Evolutionary conservation across 495 filamentous ascomycete genomes (phyloP).

Genomic region (Talaromyces trachyspermus): DNA sequence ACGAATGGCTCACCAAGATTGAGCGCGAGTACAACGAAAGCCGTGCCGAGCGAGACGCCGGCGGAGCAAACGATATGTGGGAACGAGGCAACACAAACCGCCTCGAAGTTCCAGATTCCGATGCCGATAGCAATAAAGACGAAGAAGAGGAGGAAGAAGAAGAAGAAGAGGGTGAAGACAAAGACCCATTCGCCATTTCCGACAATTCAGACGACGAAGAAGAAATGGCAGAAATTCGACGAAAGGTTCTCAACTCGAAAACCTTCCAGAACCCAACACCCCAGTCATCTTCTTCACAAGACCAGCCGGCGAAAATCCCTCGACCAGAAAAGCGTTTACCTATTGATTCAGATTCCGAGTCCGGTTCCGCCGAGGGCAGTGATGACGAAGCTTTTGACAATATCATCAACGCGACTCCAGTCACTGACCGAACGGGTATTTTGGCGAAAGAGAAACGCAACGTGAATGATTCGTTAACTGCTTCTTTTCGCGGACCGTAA

Average conservation of each 20-base stretch:
- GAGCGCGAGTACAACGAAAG: constrained; percentile 83
- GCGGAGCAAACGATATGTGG: constrained; percentile 63
- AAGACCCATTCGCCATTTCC: constrained; percentile 65
- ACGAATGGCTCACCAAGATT: constrained; percentile 79
- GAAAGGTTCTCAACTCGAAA: constrained; percentile 77
- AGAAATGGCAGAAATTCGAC: constrained; percentile 84
- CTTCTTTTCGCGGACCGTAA: constrained; percentile 56
- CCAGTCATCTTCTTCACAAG: constrained; percentile 38
- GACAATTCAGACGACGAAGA: constrained; percentile 75
- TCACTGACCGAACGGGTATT: constrained; percentile 77
- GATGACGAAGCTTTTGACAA: constrained; percentile 58
- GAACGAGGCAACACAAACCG: constrained; percentile 80
- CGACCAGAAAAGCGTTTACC: constrained; percentile 32
- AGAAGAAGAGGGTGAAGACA: constrained; percentile 40
- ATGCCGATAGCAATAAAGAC: constrained; percentile 47
- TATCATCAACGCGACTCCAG: constrained; percentile 81
- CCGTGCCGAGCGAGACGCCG: constrained; percentile 54
- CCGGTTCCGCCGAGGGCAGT: constrained; percentile 63
- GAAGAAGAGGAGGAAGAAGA: constrained; percentile 41
- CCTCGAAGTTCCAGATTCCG: constrained; percentile 36
- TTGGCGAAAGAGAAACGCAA: constrained; percentile 43
- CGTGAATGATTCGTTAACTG: constrained; percentile 41
- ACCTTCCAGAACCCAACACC: constrained; percentile 63
- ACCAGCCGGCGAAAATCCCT: constrained; percentile 48
- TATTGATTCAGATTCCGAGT: constrained; percentile 67